Base-by-base conservation (phyloP, 306 rosid species). In the Quercus variabilis region DNA sequence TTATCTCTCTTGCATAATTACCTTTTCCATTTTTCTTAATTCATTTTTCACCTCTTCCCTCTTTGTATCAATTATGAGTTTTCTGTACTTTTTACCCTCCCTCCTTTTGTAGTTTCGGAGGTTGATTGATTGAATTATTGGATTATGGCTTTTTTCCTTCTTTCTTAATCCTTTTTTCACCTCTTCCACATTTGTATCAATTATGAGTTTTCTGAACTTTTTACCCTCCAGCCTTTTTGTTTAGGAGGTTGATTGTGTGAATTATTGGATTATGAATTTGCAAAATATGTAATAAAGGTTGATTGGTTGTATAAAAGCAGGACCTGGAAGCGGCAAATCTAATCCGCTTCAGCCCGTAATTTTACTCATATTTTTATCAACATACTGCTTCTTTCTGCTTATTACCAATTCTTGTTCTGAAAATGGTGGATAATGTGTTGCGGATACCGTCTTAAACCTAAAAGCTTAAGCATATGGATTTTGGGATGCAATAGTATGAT, bases 241-340 rank as follows among this genome's bases (percentile, higher is more conserved):
- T 6, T 52, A 60, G 74, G 76, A 79, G 69, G 31, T 74, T 49
- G 58, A 71, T 23, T 59, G 5, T 57, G 67, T 62, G 33, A 74
- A 41, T 65, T 71, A 58, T 75, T 80, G 73, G 76, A 54, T 80
- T 51, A 67, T 56, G 75, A 63, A 69, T 35, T 74, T 76, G 74
- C 63, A 73, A 33, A 31, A 78, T 20, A 75, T 49, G 54, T 49
- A 49, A 49, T 49, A 26, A 46, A 63, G 69, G 78, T 72, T 56
- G 78, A 77, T 74, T 62, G 63, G 70, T 58, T 60, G 75, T 83
- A 71, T 64, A 76, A 83, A 60, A n/a, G 75, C 79, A 21, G 89
- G 84, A 79, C 81, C 82, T 70, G 87, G 81, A 84, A 82, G 80
- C 77, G 82, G 76, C 56, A 43, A 77, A 57, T 38, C 38, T 52